These are phyloP conservation scores for Cladophialophora carrionii DNA, from an alignment of 2,329 filamentous ascomycete genomes.

Conservation along the genomic window DNA sequence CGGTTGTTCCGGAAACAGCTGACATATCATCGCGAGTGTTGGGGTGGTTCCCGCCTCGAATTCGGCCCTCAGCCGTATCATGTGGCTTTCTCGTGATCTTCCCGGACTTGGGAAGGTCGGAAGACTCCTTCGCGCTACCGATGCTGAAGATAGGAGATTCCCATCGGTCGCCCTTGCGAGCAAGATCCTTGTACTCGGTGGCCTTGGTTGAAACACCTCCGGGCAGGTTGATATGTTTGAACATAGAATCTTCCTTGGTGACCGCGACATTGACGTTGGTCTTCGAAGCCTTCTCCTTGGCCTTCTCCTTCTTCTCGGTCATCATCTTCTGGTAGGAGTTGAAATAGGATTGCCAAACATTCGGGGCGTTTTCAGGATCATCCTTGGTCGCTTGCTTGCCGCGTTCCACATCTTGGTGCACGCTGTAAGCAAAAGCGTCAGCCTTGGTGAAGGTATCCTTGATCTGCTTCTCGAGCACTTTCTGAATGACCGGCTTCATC, in stretches of 20 bases:
- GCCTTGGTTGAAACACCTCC: slow-evolving; percentile 91
- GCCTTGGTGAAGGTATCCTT: slow-evolving; percentile 77
- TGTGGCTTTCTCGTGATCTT: slow-evolving; percentile 64
- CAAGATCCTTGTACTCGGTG: slow-evolving; percentile 87
- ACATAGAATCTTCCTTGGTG: slow-evolving; percentile 87
- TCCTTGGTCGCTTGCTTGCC: slow-evolving; percentile 67
- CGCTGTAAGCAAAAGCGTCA: slow-evolving; percentile 71
- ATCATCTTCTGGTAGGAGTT: slow-evolving; percentile 73
- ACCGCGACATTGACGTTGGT: slow-evolving; percentile 81
- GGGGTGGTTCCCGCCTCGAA: slow-evolving; percentile 40
- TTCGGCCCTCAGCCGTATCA: slow-evolving; percentile 46
- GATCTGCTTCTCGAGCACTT: slow-evolving; percentile 86
- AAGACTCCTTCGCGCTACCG: slow-evolving; percentile 73
- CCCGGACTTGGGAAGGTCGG: slow-evolving; percentile 65
- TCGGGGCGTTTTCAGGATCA: slow-evolving; percentile 73
- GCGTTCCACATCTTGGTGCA: slow-evolving; percentile 81
- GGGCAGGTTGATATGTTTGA: slow-evolving; percentile 83
- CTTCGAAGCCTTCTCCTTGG: slow-evolving; percentile 62
- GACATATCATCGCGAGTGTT: slow-evolving; percentile 20
- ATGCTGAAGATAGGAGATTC: slow-evolving; percentile 92
- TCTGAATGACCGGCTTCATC: slow-evolving; percentile 80
- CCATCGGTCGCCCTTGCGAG: slow-evolving; percentile 88
- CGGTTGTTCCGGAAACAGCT: slow-evolving; percentile 4
- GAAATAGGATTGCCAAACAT: slow-evolving; percentile 85
- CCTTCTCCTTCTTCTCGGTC: slow-evolving; percentile 77